Base-by-base conservation (phyloP, 768 basidiomycete genomes). In the Leucosporidium scottii region DNA sequence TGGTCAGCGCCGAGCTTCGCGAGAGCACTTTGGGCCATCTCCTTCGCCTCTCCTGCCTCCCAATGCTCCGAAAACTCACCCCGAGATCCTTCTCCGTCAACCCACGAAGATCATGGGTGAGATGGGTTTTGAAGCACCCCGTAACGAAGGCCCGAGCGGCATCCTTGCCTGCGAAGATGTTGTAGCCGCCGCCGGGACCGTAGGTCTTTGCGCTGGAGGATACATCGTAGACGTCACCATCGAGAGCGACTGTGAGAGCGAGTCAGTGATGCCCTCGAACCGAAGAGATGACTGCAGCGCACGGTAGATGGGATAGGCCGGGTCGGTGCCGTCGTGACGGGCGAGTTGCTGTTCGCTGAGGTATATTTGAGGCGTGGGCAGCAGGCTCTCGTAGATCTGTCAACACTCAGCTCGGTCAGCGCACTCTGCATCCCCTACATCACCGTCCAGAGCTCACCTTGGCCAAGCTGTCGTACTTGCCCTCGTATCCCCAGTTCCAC, bases 141-240 rank as follows among this genome's bases (percentile, higher is more conserved):
- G 94, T 97, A 50, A 85, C 90, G 78, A 91, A 98, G 0, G 93
- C 88, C 73, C 93, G 82, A 34, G 89, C 59, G 78, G 73, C 77
- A 84, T 70, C 76, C 87, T 88, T 89, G 82, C 75, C 85, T 81
- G 73, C 86, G 50, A 72, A 79, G 73, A 69, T 73, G 61, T 76
- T 69, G 67, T 82, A 82, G 20, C 78, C 77, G 49, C 92, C 93
- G 20, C 93, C 93, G 49, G 87, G 88, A 61, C 93, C 91, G 77
- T 98, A 97, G 12, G 82, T 82, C 36, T 87, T 83, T 61, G 82
- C 81, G 71, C 86, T 86, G 68, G 83, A 82, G 27, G 86, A 84
- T 62, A 98, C 93, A 75, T 98, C 94, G 79, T 86, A 98, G 13
- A 98, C 91, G 60, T 90, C 89, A 18, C 90, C 89, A 28, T 57